Evolutionary conservation across 1,139 yeast genomes (phyloP), one percentile per base, ranked within the genome.

Genomic region (Candida neerlandica): DNA sequence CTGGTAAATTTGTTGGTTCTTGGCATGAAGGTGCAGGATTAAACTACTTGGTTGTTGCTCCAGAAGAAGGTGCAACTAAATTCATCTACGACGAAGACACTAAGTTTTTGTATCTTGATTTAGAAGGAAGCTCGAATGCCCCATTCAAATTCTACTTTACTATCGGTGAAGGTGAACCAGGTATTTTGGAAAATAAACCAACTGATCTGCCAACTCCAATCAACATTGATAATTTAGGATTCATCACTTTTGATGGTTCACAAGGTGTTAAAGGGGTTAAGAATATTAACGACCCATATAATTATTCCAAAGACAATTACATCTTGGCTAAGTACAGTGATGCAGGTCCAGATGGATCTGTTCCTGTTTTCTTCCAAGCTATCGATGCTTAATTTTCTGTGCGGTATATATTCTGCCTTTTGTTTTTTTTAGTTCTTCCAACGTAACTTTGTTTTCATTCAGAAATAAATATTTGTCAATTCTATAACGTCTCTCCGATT

Each of bases 1-100:
- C 43, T 35, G 48, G 48, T 33, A 35, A 38, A 7, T 37, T 40
- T 15, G 42, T 46, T 35, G 35, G 43, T 15, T 45, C 48, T 15
- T 38, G 41, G 35, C 48, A 46, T 35, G 48, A 46, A 46, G 48
- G 48, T 27, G 48, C 48, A 27, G 48, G 42, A 16, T 41, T 46
- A 16, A 21, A 37, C 12, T 46, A 46, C 14, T 33, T 46, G 26
- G 21, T 46, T 23, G 33, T 46, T 41, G 48, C 33, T 37, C 41
- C 41, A 19, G 18, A 37, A 21, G 43, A 27, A 12, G 45, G 39
- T 41, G 45, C 48, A n/a, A 10, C 23, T 5, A 19, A 26, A 5
- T 40, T 35, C 23, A 32, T 27, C 29, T 46, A 46, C 15, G 45
- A 46, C 21, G 43, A 35, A 16, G 45, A 35, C 2, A 7, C 38